Evolutionary conservation across 2,329 filamentous ascomycete species (phyloP), one percentile per base, ranked within the genome.

Genomic region (Aspergillus carbonarius): DNA sequence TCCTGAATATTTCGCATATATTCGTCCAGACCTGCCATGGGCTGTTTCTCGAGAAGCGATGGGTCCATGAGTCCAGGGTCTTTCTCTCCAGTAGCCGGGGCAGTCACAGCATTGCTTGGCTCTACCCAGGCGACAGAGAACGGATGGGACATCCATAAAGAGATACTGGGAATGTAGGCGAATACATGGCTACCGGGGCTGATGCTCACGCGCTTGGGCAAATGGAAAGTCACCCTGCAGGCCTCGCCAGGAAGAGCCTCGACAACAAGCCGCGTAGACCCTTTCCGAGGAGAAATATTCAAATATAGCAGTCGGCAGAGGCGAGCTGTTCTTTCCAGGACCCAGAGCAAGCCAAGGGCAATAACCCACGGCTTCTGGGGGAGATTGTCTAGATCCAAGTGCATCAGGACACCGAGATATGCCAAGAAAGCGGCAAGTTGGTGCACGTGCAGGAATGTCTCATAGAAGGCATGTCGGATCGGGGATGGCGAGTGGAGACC

Each of bases 241-340:
- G 85, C 84, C 69, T 86, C 83, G 25, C 81, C 81, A 2, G 83
- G 82, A 49, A 88, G 77, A 53, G 85, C 85, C 66, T 87, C 80
- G 48, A 87, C 79, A 27, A 78, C 79, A 60, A 86, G 79, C 52
- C 74, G 78, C 2, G 83, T 85, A 56, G 77, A 67, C 30, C 81
- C 79, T 25, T 75, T 70, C 60, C 75, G 76, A 46, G 79, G 70
- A 40, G 80, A 82, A 60, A 83, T 66, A 66, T 85, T 86, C 72
- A 84, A 79, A 69, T 82, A 82, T 42, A 79, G 27, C 27, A 86
- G 78, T 23, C 82, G 79, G 25, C 72, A 58, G 18, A 82, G 66
- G 34, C 85, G 80, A 63, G 74, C 73, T 30, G 76, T 61, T 60
- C 81, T 81, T 40, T 81, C 79, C 12, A 72, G 30, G 0, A 73